Base-by-base conservation (phyloP, 1,284 basidiomycete species). In the Tilletia indica region DNA sequence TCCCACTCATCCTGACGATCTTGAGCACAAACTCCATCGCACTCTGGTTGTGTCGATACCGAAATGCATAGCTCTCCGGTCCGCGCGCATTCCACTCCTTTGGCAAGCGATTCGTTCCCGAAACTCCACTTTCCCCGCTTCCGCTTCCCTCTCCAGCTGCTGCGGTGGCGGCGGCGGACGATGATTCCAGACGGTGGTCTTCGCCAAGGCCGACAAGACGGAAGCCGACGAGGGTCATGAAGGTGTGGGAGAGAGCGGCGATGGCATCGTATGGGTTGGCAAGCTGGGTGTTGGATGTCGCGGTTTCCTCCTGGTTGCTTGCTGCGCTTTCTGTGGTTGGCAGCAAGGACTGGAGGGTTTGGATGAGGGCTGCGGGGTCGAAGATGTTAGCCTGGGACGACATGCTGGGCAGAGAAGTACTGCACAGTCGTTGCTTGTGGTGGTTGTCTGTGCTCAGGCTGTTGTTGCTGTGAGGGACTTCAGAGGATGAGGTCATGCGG, bases 21-120 rank as follows among this genome's bases (percentile, higher is more conserved):
- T 79, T 81, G 66, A 82, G 54, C 0, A 81, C 64, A 63, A 74
- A 82, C 34, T 77, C 76, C 48, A 81, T 74, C 38, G 74, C 74
- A 4, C 76, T 78, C 68, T 80, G 78, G n/a, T 80, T 70, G 48
- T 82, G 80, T 34, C 75, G 75, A 76, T 82, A 82, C 0, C 78
- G 72, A 63, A 82, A 77, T 6, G 73, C 58, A 69, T 78, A 80
- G 70, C 69, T 68, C 54, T 77, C 76, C 3, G 78, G 74, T 0
- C 73, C 74, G 16, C 71, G 69, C 14, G 68, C 42, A 68, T 78
- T 80, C 80, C 80, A 82, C 4, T 45, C 67, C 2, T 48, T 11
- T 2, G 76, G 76, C 25, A 77, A 71, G 3, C 45, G 56, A 66
- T 77, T 76, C 16, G 51, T 51, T 31, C 58, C 58, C 19, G 56